These are phyloP conservation scores for Camellia oleifera DNA, from an alignment of 179 eudicot species.

Conservation along the genomic window DNA sequence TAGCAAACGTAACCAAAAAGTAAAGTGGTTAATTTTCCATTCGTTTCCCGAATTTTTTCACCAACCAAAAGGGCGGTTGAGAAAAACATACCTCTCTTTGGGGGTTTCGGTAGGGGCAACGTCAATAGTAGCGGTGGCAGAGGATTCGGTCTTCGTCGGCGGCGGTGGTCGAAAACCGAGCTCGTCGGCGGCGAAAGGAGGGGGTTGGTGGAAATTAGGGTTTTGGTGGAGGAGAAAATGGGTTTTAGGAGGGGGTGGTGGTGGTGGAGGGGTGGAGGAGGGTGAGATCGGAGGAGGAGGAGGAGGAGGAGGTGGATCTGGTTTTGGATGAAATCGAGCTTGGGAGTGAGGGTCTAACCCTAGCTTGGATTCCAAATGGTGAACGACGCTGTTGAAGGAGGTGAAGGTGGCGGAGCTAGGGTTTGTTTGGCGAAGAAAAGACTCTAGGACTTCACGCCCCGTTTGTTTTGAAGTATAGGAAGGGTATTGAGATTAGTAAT, in stretches of 20 bases:
- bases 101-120: slow-evolving; percentile 11
- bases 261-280: not conserved
- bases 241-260: slow-evolving; percentile 25
- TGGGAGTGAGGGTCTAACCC: too few relatives aligned
- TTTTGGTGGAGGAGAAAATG: slow-evolving; percentile 32
- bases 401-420: too few relatives aligned
- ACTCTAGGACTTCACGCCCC: too few relatives aligned
- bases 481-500: too few relatives aligned
- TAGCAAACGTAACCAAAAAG: not conserved
- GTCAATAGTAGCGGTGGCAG: not conserved
- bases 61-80: slow-evolving; percentile 1
- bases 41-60: not conserved
- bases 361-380: too few relatives aligned
- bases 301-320: slow-evolving; percentile 13
- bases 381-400: too few relatives aligned
- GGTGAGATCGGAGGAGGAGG: too few relatives aligned
- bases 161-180: slow-evolving; percentile 16
- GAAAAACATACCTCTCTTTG: slow-evolving; percentile 27
- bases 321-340: too few relatives aligned
- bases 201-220: slow-evolving; percentile 23
- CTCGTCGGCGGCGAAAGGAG: not conserved
- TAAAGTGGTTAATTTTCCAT: not conserved
- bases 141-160: slow-evolving; percentile 1
- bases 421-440: too few relatives aligned
- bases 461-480: too few relatives aligned